Evolutionary conservation across 352 stramenopile genomes (phyloP).

Genomic region (Globisporangium ultimum): DNA sequence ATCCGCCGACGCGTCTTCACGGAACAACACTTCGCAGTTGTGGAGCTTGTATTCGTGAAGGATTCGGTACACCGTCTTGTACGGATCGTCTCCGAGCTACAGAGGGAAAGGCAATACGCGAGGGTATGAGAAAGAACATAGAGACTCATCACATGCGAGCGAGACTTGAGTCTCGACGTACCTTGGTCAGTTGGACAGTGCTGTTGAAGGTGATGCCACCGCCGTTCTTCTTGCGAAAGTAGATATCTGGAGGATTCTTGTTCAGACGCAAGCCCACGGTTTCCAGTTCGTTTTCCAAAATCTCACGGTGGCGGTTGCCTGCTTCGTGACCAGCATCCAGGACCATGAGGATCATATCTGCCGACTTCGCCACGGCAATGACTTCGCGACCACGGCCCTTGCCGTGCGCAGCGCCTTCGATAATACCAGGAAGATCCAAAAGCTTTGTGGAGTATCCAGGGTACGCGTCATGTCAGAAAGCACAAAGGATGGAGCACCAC

Average conservation of each 20-base stretch:
- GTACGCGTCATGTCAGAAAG: background rate
- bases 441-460: slow-evolving; percentile 41
- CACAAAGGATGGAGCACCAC: background rate
- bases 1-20: slow-evolving; percentile 96
- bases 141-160: slow-evolving; percentile 1
- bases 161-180: slow-evolving; percentile 18
- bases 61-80: slow-evolving; percentile 90
- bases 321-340: slow-evolving; percentile 98
- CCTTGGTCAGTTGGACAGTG: slow-evolving; percentile 94
- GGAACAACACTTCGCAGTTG: slow-evolving; percentile 96
- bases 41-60: slow-evolving; percentile 97
- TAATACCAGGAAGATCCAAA: slow-evolving; percentile 99
- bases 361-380: slow-evolving; percentile 97
- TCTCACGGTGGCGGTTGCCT: slow-evolving; percentile 94
- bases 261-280: slow-evolving; percentile 98
- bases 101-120: background rate
- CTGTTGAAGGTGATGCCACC: slow-evolving; percentile 96
- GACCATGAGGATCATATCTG: slow-evolving; percentile 99
- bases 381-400: slow-evolving; percentile 97
- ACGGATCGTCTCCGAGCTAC: slow-evolving; percentile 82
- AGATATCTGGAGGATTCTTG: slow-evolving; percentile 95
- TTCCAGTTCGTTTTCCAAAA: slow-evolving; percentile 98
- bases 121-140: background rate
- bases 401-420: slow-evolving; percentile 98
- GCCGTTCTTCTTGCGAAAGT: slow-evolving; percentile 93